Base-by-base conservation (phyloP, 2,329 filamentous ascomycete genomes). In the Huntiella savannae region DNA sequence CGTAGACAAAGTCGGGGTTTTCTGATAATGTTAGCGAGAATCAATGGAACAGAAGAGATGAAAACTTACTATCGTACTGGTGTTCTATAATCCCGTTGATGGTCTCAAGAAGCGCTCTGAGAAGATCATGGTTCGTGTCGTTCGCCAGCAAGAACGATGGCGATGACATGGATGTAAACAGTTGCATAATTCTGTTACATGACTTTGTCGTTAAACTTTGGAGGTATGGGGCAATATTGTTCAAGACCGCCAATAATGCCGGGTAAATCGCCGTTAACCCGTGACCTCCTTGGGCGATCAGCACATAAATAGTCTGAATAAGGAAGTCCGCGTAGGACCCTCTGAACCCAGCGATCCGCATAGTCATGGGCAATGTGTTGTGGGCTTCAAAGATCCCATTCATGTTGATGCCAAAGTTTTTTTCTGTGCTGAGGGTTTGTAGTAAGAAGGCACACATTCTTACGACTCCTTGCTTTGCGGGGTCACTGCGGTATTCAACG, bases 381-480 rank as follows among this genome's bases (percentile, higher is more conserved):
- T 95, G 88, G 1, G 78, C 82, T 52, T 86, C 79, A 54, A 98
- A 96, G 12, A 68, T 71, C 61, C 85, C 87, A 62, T 95, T 96
- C 43, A 98, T 68, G 55, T 85, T 88, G 57, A 80, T 75, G 28
- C 86, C 88, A 61, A 96, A 96, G 52, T 82, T 86, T 47, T 80
- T 74, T 62, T 96, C 91, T 2, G 92, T 86, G 56, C 88, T 96
- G 56, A 98, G 65, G 0, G 91, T 96, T 62, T 98, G 91, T 36
- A 98, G 65, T 38, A 96, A 71, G 59, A 98, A 96, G n/a, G 92
- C 79, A 61, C 91, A 95, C 86, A 96, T 95, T 47, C 91, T 75
- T 19, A 96, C 84, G 1, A 95, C 71, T 1, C 91, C 91, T 60
- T 95, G 87, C 59, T 88, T 92, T 1, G 86, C 77, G 15, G 81